phyloP scores from a whole-genome alignment of 345 rosid genomes.

The Pistacia vera region DNA sequence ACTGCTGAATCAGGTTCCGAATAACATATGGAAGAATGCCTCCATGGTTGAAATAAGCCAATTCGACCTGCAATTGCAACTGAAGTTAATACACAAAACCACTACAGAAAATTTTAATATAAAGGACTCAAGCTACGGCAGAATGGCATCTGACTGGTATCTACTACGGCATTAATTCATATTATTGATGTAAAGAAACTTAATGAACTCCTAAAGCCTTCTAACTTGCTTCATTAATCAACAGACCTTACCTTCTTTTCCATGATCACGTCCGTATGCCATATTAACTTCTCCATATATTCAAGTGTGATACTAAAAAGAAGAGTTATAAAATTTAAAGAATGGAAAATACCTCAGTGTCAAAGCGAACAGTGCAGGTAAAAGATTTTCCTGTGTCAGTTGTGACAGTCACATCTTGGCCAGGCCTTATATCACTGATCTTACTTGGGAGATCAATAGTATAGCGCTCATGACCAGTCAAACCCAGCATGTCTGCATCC shows the following conservation, averaged over 20 bases:
- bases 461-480: constrained; percentile 91
- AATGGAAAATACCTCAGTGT: constrained; percentile 74
- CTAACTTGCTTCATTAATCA: neutral
- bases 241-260: neutral
- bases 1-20: constrained; percentile 74
- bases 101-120: neutral
- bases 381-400: constrained; percentile 86
- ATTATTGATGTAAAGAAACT: too few relatives aligned
- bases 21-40: constrained; percentile 98
- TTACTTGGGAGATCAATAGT: constrained; percentile 81
- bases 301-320: neutral
- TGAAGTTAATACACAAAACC: neutral
- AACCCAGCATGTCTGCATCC: constrained; percentile 86
- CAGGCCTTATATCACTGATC: constrained; percentile 78
- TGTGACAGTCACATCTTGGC: constrained; percentile 89
- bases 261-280: too few relatives aligned
- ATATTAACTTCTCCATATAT: neutral
- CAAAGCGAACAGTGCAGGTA: constrained; percentile 90
- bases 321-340: neutral
- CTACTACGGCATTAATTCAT: too few relatives aligned
- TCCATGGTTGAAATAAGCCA: constrained; percentile 88
- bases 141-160: too few relatives aligned
- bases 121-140: neutral
- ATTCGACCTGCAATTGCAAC: constrained; percentile 70
- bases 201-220: neutral